Evolutionary conservation across 768 basidiomycete genomes (phyloP), one percentile per base, ranked within the genome.

Genomic region (Macrolepiota albuminosa): DNA sequence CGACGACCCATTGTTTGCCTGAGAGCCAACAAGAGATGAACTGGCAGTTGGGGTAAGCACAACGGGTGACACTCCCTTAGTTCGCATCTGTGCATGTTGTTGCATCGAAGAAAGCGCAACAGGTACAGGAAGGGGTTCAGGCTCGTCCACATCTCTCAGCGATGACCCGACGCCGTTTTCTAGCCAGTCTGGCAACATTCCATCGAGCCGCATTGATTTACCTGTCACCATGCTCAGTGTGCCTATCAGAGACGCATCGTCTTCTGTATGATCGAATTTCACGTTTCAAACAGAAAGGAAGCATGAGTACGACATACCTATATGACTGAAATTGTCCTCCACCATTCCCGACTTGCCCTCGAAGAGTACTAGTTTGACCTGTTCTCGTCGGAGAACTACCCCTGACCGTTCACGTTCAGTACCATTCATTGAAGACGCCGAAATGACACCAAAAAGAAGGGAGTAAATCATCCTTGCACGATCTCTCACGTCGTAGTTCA

Each of bases 401-500:
- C 93, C 87, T 10, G 84, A 81, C 26, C 82, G 73, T 42, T 82
- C 83, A 18, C 69, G 69, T 14, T 71, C 72, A 11, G 70, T 71
- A 14, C 76, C 76, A 39, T 73, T 75, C 33, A 73, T 67, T n/a
- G 71, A 56, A 26, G 63, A 62, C 26, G 67, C 59, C 6, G 72
- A 67, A 54, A 69, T 69, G 7, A 84, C 66, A 37, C 91, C 87
- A 2, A 75, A 70, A 16, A 96, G 78, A 14, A 98, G 79, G 6
- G 87, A 82, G 18, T 78, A 74, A 31, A 97, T 71, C 82, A 94
- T 88, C 54, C 96, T 83, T 5, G 86, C 87, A 29, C 95, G 87
- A 70, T 98, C 97, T 36, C 97, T 82, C 37, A 98, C 88, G 67
- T 97, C 93, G 72, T 92, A 96, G 67, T 89, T 85, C 21, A 75